These are phyloP conservation scores for Lentinula lateritia DNA, from an alignment of 768 basidiomycete species.

Conservation along the genomic window DNA sequence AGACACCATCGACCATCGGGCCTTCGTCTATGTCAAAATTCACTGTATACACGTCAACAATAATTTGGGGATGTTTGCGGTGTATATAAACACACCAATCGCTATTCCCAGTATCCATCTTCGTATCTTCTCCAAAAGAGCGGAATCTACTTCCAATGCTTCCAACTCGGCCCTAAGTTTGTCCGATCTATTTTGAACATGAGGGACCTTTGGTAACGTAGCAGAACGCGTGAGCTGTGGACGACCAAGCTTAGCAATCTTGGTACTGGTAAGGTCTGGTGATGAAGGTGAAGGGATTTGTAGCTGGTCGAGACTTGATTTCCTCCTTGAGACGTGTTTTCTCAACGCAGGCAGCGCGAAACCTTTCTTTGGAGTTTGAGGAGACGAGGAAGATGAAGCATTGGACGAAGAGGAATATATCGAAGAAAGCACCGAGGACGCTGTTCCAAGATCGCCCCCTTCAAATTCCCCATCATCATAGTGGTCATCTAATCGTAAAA, in stretches of 20 bases:
- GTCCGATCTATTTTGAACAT: conserved; percentile 22
- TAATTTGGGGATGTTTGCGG: not conserved
- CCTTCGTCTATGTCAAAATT: conserved; percentile 89
- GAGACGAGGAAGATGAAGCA: not conserved
- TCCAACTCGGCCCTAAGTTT: conserved; percentile 28
- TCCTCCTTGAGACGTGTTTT: conserved; percentile 11
- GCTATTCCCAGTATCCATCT: conserved; percentile 67
- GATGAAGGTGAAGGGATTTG: conserved; percentile 17
- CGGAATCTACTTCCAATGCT: conserved; percentile 41
- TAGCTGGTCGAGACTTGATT: conserved; percentile 16
- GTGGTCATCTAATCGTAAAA: not conserved
- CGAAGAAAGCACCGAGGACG: conserved; percentile 5
- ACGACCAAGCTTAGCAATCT: conserved; percentile 9
- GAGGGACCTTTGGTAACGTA: conserved; percentile 38
- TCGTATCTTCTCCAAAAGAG: conserved; percentile 43
- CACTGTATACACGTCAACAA: conserved; percentile 34
- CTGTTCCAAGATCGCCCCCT: conserved; percentile 3
- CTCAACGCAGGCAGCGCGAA: not conserved
- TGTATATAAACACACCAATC: conserved; percentile 40
- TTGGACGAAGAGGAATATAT: not conserved
- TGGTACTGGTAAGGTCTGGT: conserved; percentile 12
- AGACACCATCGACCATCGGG: conserved; percentile 67
- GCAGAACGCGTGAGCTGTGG: conserved; percentile 33
- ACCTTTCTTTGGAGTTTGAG: conserved; percentile 2
- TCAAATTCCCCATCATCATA: conserved; percentile 8